These are phyloP conservation scores for Evansstolkia leycettana DNA, from an alignment of 495 filamentous ascomycete species.

Conservation along the genomic window DNA sequence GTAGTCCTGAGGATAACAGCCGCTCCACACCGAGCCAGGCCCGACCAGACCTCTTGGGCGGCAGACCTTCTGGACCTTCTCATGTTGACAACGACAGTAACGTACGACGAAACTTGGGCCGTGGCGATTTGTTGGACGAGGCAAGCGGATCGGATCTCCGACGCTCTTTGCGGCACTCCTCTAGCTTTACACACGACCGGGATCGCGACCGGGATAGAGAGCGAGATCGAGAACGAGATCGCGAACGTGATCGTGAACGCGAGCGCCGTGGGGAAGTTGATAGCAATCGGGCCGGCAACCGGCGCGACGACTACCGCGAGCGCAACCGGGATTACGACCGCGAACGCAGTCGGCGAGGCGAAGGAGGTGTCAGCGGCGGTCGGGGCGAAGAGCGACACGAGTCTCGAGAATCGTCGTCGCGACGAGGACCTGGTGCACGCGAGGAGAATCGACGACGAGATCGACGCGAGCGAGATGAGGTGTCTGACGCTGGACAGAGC, in stretches of 20 bases:
- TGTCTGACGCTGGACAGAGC: background rate
- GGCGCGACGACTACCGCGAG: slow-evolving; percentile 26
- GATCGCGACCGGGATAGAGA: slow-evolving; percentile 15
- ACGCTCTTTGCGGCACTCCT: slow-evolving; percentile 12
- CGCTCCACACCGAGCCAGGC: slow-evolving; percentile 7
- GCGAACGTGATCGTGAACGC: too few relatives aligned
- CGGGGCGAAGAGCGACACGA: slow-evolving; percentile 25
- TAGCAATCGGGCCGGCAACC: slow-evolving; percentile 11
- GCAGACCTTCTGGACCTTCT: slow-evolving; percentile 4
- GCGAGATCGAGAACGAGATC: slow-evolving; percentile 14
- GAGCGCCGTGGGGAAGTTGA: slow-evolving; percentile 23
- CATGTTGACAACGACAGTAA: slow-evolving; percentile 11
- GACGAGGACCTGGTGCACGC: slow-evolving; percentile 22
- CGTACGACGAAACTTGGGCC: slow-evolving; percentile 7
- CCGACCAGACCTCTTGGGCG: slow-evolving; percentile 14
- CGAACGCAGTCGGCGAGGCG: slow-evolving; percentile 28
- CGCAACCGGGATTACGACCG: slow-evolving; percentile 23
- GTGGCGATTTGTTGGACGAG: slow-evolving; percentile 25
- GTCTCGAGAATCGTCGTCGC: slow-evolving; percentile 19
- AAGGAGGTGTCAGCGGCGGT: slow-evolving; percentile 15
- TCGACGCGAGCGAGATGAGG: slow-evolving; percentile 30
- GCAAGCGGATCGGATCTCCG: slow-evolving; percentile 13
- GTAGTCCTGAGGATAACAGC: slow-evolving; percentile 12
- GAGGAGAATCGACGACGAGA: slow-evolving; percentile 24
- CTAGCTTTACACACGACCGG: slow-evolving; percentile 8